A percentile compares a stretch with the other conserved stretches of the same genome.
Conservation (phyloP, 345 rosid species). For the Citrus sp. region DNA sequence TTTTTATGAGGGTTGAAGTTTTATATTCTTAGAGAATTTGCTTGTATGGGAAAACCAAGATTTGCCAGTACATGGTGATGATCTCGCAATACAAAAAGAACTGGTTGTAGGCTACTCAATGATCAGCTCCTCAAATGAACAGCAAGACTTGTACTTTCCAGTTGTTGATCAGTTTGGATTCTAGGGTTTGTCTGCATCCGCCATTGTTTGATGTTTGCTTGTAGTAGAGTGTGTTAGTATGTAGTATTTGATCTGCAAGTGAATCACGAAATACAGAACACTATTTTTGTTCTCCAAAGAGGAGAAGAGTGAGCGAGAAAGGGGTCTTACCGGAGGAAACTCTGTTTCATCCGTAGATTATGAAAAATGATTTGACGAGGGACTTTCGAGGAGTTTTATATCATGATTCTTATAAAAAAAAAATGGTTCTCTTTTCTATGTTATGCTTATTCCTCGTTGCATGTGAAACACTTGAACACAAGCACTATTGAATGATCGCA, state of each 20-base stretch:
- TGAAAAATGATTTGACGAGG: background rate
- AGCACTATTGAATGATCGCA: background rate
- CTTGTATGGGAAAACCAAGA: constrained; percentile 1
- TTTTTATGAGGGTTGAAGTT: constrained; percentile 49
- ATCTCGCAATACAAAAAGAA: background rate
- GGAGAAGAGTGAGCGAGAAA: background rate
- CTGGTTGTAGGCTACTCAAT: constrained; percentile 2
- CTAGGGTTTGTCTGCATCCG: constrained; percentile 11
- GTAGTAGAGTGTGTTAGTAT: constrained; percentile 3
- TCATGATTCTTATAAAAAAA: constrained; percentile 11
- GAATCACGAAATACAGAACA: constrained; percentile 1
- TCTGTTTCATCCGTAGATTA: background rate
- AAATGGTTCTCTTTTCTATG: background rate
- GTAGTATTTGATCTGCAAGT: background rate
- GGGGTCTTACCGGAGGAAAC: background rate
- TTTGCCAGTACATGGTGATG: background rate
- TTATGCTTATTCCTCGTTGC: background rate
- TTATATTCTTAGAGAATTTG: background rate
- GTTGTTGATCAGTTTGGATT: constrained; percentile 9
- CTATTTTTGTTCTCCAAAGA: background rate
- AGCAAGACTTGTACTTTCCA: background rate
- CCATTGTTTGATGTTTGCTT: constrained; percentile 6
- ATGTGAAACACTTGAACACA: background rate
- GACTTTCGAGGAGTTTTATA: background rate
- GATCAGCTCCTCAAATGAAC: constrained; percentile 7